These are phyloP conservation scores for Coniochaeta sp. DNA, from an alignment of 2,329 filamentous ascomycete genomes.

Conservation along the genomic window DNA sequence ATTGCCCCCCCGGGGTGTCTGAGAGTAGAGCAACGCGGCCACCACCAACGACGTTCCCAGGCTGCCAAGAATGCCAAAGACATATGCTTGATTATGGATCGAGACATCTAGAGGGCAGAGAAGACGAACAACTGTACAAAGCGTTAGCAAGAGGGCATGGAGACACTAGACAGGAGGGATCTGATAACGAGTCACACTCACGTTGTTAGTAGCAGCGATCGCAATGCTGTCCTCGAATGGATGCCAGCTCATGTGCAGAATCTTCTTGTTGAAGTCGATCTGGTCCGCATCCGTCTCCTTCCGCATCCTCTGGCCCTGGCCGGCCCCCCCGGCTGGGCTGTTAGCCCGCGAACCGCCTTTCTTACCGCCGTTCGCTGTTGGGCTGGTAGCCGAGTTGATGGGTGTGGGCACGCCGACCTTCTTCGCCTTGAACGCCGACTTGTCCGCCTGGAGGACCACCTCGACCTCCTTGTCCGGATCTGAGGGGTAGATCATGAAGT, in stretches of 20 bases:
- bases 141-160: conserved; percentile 14
- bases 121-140: conserved; percentile 24
- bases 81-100: conserved; percentile 2
- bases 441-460: conserved; percentile 94
- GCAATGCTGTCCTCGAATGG: conserved; percentile 99
- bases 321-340: conserved; percentile 71
- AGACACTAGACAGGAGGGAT: neutral
- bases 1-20: no score
- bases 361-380: conserved; percentile 68
- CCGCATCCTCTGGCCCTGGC: conserved; percentile 88
- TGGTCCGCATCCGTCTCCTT: conserved; percentile 99
- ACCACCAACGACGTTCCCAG: neutral
- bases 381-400: conserved; percentile 77
- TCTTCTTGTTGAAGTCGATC: conserved; percentile 99
- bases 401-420: conserved; percentile 97
- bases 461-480: conserved; percentile 95
- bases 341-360: conserved; percentile 83
- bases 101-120: conserved; percentile 20
- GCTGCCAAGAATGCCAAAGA: conserved; percentile 3
- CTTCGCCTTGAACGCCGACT: conserved; percentile 99
- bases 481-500: conserved; percentile 99
- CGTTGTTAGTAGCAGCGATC: conserved; percentile 98
- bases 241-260: conserved; percentile 99
- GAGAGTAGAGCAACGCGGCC: neutral
- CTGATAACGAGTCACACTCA: conserved; percentile 54